Percentiles rank a stretch among this genome's conserved stretches.
These are phyloP conservation scores for Trichosanthes cucumerina DNA, from an alignment of 306 rosid species.

Conservation along the genomic window DNA sequence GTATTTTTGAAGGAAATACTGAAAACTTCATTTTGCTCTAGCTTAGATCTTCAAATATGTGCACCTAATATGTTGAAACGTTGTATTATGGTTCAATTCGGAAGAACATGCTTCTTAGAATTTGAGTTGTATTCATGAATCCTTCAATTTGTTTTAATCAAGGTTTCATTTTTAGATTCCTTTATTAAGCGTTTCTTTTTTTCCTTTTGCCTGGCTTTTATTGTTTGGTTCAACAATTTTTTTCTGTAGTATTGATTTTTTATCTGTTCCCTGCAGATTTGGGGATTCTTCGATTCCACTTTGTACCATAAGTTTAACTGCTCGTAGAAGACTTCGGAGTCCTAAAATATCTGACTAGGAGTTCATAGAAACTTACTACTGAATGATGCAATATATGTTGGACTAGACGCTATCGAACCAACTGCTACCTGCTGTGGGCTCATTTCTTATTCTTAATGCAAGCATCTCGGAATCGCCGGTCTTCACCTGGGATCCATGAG, in stretches of 20 bases:
- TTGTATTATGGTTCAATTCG: background rate
- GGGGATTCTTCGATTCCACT: background rate
- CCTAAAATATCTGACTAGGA: background rate
- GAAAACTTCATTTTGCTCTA: background rate
- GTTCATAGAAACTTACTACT: background rate
- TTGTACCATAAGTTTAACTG: background rate
- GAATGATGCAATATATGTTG: background rate
- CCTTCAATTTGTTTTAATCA: background rate
- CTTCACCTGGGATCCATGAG: slow-evolving; percentile 27
- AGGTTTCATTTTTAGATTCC: background rate
- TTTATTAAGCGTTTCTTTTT: background rate
- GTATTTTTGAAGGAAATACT: background rate
- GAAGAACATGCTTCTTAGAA: background rate
- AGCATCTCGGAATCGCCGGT: slow-evolving; percentile 35
- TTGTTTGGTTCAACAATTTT: background rate
- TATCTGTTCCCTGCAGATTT: slow-evolving; percentile 1
- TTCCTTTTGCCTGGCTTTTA: background rate
- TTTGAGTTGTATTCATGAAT: background rate
- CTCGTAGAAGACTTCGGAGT: background rate
- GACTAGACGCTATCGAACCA: background rate
- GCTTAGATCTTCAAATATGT: background rate
- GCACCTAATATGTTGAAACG: background rate
- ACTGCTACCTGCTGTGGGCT: background rate
- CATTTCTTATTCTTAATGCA: slow-evolving; percentile 37
- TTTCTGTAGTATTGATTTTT: background rate